Evolutionary conservation across 2,329 filamentous ascomycete genomes (phyloP).

Genomic region (Leptographium procerum): DNA sequence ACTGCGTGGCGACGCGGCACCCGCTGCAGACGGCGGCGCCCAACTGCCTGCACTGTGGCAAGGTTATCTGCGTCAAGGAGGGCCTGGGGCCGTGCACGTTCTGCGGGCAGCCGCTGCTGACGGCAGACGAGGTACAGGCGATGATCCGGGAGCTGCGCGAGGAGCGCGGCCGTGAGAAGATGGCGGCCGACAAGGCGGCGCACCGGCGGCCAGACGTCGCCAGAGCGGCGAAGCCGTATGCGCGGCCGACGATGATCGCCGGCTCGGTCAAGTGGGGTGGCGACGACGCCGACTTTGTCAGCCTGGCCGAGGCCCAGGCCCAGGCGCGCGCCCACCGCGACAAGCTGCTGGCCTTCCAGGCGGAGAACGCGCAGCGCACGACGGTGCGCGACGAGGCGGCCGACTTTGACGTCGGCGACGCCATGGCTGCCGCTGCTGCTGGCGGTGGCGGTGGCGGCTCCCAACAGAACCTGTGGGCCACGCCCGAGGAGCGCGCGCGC

Average conservation of each 20-base stretch:
- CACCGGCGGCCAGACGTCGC: conserved; percentile 57
- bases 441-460: conserved; percentile 7
- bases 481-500: conserved; percentile 66
- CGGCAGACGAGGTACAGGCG: conserved; percentile 60
- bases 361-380: conserved; percentile 73
- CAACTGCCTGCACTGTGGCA: conserved; percentile 86
- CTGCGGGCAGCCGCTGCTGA: conserved; percentile 66
- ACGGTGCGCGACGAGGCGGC: conserved; percentile 76
- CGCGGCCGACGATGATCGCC: conserved; percentile 10
- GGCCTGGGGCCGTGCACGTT: conserved; percentile 90
- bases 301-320: conserved; percentile 49
- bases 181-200: conserved; percentile 65
- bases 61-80: conserved; percentile 90
- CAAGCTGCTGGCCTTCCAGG: conserved; percentile 69
- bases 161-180: conserved; percentile 77
- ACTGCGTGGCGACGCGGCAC: conserved; percentile 80
- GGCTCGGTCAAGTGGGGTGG: conserved; percentile 11
- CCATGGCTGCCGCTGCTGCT: conserved; percentile 19
- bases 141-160: conserved; percentile 78
- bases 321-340: conserved; percentile 67
- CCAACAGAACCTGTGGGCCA: conserved; percentile 71
- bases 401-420: conserved; percentile 40
- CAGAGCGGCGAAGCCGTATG: conserved; percentile 13
- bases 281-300: conserved; percentile 34
- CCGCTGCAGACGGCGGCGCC: conserved; percentile 83